Conservation (phyloP, 495 filamentous ascomycete genomes). For the Hypoxylon trugodes region DNA sequence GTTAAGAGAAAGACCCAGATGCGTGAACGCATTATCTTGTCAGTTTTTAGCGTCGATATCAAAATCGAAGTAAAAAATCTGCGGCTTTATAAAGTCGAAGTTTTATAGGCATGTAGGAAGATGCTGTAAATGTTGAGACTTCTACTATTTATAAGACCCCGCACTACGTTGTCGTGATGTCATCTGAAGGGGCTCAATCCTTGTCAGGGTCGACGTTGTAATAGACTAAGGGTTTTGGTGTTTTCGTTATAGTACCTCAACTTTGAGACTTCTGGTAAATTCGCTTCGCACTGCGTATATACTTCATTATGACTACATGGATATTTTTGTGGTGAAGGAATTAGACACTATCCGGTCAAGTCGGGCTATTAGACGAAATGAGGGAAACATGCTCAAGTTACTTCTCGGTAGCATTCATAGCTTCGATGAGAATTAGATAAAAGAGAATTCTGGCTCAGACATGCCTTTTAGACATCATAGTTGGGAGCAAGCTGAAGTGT, state of each 20-base stretch:
- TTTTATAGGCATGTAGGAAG: neutral
- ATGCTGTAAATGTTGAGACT: neutral
- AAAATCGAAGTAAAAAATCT: no score
- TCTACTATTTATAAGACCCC: constrained; percentile 6
- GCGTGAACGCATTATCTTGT: neutral
- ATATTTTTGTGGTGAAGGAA: no score
- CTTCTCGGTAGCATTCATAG: neutral
- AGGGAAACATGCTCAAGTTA: neutral
- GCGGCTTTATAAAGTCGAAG: neutral
- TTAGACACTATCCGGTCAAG: no score
- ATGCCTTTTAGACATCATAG: constrained; percentile 59
- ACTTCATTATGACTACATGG: no score
- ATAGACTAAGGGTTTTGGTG: no score
- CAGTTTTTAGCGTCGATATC: neutral
- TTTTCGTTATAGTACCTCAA: no score
- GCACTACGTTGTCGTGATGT: constrained; percentile 37
- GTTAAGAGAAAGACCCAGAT: constrained; percentile 12
- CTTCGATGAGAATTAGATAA: neutral
- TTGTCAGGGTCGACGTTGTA: constrained; percentile 6
- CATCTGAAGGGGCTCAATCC: constrained; percentile 11
- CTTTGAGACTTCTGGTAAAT: no score
- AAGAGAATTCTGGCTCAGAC: constrained; percentile 50
- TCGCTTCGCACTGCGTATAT: no score
- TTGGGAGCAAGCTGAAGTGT: constrained; percentile 41
- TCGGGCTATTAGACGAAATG: no score